phyloP scores from a whole-genome alignment of 2,329 filamentous ascomycete species.

The Clarireedia homoeocarpa region DNA sequence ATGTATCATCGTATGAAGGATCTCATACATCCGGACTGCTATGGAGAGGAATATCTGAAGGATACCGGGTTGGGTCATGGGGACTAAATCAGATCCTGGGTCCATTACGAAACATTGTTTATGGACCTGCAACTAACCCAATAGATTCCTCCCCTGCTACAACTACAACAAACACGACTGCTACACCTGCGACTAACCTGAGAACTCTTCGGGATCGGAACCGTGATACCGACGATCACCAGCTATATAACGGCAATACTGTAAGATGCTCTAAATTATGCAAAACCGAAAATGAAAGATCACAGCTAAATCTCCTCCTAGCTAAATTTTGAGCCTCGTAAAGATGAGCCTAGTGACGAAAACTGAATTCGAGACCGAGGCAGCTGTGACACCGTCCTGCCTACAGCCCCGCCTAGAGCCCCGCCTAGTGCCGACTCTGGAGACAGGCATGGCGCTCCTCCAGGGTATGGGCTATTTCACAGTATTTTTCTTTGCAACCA shows the following conservation, averaged over 20 bases:
- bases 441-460: background rate
- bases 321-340: constrained; percentile 28
- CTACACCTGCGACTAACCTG: constrained; percentile 33
- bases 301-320: constrained; percentile 8
- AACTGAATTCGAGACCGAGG: background rate
- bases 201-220: constrained; percentile 47
- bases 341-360: constrained; percentile 22
- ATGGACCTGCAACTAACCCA: constrained; percentile 16
- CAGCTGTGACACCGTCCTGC: background rate
- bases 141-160: background rate
- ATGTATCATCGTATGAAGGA: constrained; percentile 48
- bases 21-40: constrained; percentile 19
- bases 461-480: no score
- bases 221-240: constrained; percentile 49
- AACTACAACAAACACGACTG: constrained; percentile 5
- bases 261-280: constrained; percentile 36
- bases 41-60: constrained; percentile 33
- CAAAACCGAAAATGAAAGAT: background rate
- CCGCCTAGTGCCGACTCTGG: background rate
- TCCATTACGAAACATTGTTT: constrained; percentile 34
- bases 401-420: no score
- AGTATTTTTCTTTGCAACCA: no score
- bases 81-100: constrained; percentile 35
- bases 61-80: constrained; percentile 33
- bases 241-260: constrained; percentile 89